Conservation (phyloP, 2,329 filamentous ascomycete species). For the Botryotinia globosa region DNA sequence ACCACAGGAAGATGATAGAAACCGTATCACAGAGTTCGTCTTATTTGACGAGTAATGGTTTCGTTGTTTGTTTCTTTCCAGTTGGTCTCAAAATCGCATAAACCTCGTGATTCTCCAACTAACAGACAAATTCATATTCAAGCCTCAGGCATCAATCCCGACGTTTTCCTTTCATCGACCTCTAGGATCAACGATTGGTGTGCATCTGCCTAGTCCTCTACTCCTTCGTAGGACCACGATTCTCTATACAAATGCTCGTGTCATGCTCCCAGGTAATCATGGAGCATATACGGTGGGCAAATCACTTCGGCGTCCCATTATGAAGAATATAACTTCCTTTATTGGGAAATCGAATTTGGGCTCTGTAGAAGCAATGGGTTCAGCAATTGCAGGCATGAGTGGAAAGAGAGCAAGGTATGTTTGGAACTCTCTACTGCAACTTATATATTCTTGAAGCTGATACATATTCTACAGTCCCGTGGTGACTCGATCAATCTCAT, state of each 20-base stretch:
- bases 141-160: slow-evolving; percentile 13
- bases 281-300: slow-evolving; percentile 38
- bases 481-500: slow-evolving; percentile 15
- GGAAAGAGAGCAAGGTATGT: slow-evolving; percentile 29
- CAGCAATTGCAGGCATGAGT: slow-evolving; percentile 22
- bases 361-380: slow-evolving; percentile 26
- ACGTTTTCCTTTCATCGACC: background rate
- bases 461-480: background rate
- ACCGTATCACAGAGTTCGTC: background rate
- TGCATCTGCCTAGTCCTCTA: slow-evolving; percentile 1
- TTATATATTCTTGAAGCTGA: background rate
- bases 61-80: background rate
- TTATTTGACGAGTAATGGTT: background rate
- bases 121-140: background rate
- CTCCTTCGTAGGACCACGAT: slow-evolving; percentile 13
- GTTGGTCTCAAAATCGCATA: background rate
- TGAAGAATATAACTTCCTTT: slow-evolving; percentile 27
- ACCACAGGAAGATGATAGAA: background rate
- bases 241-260: slow-evolving; percentile 19
- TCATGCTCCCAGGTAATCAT: slow-evolving; percentile 40
- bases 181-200: slow-evolving; percentile 7
- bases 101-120: slow-evolving; percentile 11
- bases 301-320: slow-evolving; percentile 30
- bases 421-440: background rate
- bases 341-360: slow-evolving; percentile 24